A percentile compares a stretch with the other conserved stretches of the same genome.
Evolutionary conservation across 441 rosid species (phyloP).

Genomic region (Pelargonium cotyledonis): DNA sequence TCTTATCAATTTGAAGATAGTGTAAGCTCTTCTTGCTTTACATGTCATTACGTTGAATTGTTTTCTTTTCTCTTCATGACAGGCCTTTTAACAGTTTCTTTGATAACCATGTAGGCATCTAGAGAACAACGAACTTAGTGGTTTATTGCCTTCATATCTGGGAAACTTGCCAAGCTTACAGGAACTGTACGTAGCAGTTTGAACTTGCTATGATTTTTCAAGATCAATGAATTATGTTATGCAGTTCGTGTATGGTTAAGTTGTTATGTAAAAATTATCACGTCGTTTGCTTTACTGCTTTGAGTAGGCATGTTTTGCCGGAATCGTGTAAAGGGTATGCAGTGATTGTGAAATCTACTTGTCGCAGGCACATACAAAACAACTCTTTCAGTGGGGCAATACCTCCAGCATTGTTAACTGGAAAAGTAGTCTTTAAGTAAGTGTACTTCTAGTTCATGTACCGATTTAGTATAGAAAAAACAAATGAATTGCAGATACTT

Average conservation of each 20-base stretch:
- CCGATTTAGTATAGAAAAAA: background rate
- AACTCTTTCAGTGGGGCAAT: conserved; percentile 70
- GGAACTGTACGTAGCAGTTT: conserved; percentile 57
- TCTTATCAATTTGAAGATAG: conserved; percentile 56
- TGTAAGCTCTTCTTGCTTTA: conserved; percentile 44
- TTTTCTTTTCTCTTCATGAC: conserved; percentile 1
- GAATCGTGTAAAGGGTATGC: conserved; percentile 4
- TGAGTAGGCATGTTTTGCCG: background rate
- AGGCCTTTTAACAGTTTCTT: conserved; percentile 16
- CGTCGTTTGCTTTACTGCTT: background rate
- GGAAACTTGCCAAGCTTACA: conserved; percentile 56
- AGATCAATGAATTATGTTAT: background rate
- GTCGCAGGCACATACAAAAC: conserved; percentile 68
- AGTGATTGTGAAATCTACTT: conserved; percentile 11
- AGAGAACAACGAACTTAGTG: conserved; percentile 72
- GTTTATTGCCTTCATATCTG: conserved; percentile 62
- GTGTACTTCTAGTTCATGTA: conserved; percentile 29
- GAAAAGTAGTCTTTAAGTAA: conserved; percentile 61
- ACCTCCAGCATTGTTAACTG: conserved; percentile 48
- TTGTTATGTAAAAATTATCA: background rate
- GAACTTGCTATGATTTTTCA: conserved; percentile 6
- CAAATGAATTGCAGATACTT: background rate
- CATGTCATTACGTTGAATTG: conserved; percentile 6
- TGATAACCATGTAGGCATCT: conserved; percentile 55
- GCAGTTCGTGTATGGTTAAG: background rate